These are phyloP conservation scores for Pleurotus salmoneostramineus DNA, from an alignment of 768 basidiomycete species.

Conservation along the genomic window DNA sequence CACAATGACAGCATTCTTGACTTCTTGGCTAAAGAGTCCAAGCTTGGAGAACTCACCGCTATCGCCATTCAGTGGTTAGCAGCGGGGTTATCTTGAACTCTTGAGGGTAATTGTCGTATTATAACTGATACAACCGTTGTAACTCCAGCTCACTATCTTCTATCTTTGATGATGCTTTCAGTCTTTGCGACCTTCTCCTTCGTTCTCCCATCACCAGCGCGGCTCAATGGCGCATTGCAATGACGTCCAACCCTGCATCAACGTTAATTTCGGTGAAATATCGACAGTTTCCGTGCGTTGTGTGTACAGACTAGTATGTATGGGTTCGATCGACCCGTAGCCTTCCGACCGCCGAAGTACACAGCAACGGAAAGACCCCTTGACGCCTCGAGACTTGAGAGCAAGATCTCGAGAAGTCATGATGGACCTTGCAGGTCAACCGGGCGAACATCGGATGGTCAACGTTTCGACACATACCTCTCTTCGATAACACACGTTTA, in stretches of 20 bases:
- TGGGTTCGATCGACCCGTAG: background rate
- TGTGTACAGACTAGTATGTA: background rate
- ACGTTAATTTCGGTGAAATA: slow-evolving; percentile 6
- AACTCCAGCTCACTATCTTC: background rate
- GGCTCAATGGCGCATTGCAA: background rate
- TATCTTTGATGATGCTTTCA: background rate
- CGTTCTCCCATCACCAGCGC: background rate
- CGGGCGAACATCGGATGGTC: background rate
- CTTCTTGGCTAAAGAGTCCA: slow-evolving; percentile 11
- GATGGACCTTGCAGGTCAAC: background rate
- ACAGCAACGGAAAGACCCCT: background rate
- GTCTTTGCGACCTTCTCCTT: background rate
- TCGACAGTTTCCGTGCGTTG: background rate
- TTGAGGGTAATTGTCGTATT: no score
- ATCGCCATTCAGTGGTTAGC: slow-evolving; percentile 9
- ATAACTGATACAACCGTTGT: background rate
- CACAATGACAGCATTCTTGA: slow-evolving; percentile 15
- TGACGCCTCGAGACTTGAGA: no score
- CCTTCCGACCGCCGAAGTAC: slow-evolving; percentile 2
- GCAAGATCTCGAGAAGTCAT: background rate
- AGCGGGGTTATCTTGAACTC: background rate
- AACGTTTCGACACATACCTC: background rate
- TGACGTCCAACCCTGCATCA: background rate
- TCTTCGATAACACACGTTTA: background rate
- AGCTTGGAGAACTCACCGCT: slow-evolving; percentile 10